phyloP scores from a whole-genome alignment of 2,329 filamentous ascomycete genomes.

The Uncinocarpus reesii region DNA sequence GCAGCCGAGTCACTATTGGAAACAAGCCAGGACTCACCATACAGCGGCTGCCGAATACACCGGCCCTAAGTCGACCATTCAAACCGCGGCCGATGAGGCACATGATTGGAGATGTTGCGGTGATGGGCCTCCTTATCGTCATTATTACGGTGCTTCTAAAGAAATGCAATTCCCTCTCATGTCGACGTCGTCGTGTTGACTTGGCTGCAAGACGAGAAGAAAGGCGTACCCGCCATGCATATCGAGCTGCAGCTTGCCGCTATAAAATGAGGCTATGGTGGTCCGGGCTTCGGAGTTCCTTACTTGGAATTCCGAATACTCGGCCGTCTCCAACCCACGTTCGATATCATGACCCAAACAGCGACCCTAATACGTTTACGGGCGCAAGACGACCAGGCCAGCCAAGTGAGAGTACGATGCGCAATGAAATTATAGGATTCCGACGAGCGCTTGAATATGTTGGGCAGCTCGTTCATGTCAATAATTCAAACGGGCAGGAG shows the following conservation, averaged over 20 bases:
- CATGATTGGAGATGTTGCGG: conserved; percentile 29
- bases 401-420: conserved; percentile 38
- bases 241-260: conserved; percentile 44
- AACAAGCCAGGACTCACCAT: neutral
- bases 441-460: conserved; percentile 46
- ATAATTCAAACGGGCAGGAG: conserved; percentile 1
- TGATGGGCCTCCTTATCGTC: conserved; percentile 37
- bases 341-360: neutral
- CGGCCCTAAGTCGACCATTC: conserved; percentile 7
- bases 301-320: conserved; percentile 16
- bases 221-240: conserved; percentile 42
- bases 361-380: neutral
- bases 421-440: conserved; percentile 43
- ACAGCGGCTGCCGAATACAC: neutral
- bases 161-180: conserved; percentile 32
- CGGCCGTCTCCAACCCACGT: neutral
- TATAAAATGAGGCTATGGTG: conserved; percentile 45
- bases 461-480: conserved; percentile 33
- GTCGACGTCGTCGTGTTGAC: conserved; percentile 44
- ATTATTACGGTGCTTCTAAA: conserved; percentile 30
- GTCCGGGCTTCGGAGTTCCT: conserved; percentile 43
- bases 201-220: conserved; percentile 46
- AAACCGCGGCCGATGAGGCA: conserved; percentile 11
- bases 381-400: conserved; percentile 35
- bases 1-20: neutral